These are phyloP conservation scores for Boletus barrowsii DNA, from an alignment of 768 basidiomycete species.

Conservation along the genomic window DNA sequence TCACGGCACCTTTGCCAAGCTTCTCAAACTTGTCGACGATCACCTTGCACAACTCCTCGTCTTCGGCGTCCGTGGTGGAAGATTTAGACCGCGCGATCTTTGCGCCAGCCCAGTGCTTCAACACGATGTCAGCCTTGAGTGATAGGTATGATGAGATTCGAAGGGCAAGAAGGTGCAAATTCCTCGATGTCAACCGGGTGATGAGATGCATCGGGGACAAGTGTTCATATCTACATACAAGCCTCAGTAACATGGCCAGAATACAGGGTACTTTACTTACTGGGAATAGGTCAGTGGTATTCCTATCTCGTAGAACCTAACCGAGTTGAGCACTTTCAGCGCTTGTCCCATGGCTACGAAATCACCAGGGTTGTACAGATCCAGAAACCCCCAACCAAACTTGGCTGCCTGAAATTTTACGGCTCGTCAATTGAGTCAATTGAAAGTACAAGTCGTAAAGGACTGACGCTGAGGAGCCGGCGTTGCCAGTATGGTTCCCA, in stretches of 20 bases:
- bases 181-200: constrained; percentile 77
- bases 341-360: constrained; percentile 91
- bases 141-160: constrained; percentile 83
- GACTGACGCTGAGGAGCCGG: constrained; percentile 68
- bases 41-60: constrained; percentile 72
- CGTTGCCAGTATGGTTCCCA: constrained; percentile 92
- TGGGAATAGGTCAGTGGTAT: constrained; percentile 90
- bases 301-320: constrained; percentile 87
- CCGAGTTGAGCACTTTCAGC: constrained; percentile 91
- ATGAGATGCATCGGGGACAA: constrained; percentile 80
- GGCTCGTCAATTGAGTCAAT: not conserved
- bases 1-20: constrained; percentile 74
- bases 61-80: constrained; percentile 57
- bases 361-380: constrained; percentile 88
- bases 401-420: constrained; percentile 73
- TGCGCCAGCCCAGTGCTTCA: constrained; percentile 94
- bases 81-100: constrained; percentile 79
- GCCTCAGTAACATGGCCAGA: constrained; percentile 1
- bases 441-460: not conserved
- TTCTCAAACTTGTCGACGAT: constrained; percentile 91
- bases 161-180: constrained; percentile 88
- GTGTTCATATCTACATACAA: constrained; percentile 63
- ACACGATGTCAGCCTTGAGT: constrained; percentile 79
- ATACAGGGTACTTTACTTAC: constrained; percentile 42
- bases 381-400: constrained; percentile 91